Base-by-base conservation (phyloP, 805 yeast species). In the Debaryomyces prosopidis region DNA sequence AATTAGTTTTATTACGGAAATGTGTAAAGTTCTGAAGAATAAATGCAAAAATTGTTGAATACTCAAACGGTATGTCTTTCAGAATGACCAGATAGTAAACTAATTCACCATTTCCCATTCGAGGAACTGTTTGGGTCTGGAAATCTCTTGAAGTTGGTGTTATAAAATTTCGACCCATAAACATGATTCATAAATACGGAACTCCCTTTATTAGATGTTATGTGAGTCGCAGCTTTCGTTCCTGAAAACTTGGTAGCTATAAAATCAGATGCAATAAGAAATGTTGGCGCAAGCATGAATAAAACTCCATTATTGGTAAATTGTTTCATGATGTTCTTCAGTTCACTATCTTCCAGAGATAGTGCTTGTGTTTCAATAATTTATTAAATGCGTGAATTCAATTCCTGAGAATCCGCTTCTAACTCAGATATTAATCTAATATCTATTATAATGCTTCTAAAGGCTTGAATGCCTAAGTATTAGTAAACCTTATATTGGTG, bases 251-350 rank as follows among this genome's bases (percentile, higher is more conserved):
- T 54, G 16, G 63, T 45, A 15, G 59, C 62, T 7, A 65, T 42
- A 26, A 62, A 58, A 30, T 65, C 69, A 7, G 63, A 55, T 4
- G 65, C 58, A n/a, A 65, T 45, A n/a, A 65, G 47, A 42, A 65
- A 65, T n/a, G 60, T 52, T 6, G 69, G 69, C 1, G 66, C 63
- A 36, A 65, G 50, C 26, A 59, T 49, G 39, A 62, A 56, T 19
- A 65, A 48, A 1, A 60, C 52, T 11, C 63, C 59, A 44, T 57
- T 56, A 2, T 49, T 37, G 37, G 55, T 50, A 40, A 58, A 59
- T 19, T 50, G 52, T 36, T 55, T 62, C 58, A 58, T 59, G 27
- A 14, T 34, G n/a, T 34, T 3, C 8, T 16, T 36, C 12, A 12
- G 23, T 15, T 35, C 11, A 14, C 11, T 31, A 31, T 31, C 35